Evolutionary conservation across 148 eudicot genomes (phyloP).

Genomic region (Chenopodium formosanum): DNA sequence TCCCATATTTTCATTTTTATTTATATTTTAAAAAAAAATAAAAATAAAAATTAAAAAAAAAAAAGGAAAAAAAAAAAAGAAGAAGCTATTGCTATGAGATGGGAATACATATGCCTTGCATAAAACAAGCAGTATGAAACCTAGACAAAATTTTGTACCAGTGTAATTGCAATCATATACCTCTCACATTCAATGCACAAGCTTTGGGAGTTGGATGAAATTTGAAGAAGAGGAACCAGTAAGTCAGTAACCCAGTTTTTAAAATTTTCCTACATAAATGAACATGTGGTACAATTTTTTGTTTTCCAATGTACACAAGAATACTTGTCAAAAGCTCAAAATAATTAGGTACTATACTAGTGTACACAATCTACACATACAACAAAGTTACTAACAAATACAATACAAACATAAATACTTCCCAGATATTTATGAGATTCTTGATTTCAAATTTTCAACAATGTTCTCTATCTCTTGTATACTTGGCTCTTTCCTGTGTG

Average conservation of each 20-base stretch:
- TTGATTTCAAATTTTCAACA: not conserved
- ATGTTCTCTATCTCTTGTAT: slow-evolving; percentile 7
- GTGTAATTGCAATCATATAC: not conserved
- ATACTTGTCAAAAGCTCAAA: slow-evolving; percentile 23
- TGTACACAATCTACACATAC: slow-evolving; percentile 34
- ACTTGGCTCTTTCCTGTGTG: slow-evolving; percentile 22
- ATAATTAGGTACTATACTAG: slow-evolving; percentile 17
- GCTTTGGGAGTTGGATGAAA: not conserved
- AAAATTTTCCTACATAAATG: slow-evolving; percentile 2
- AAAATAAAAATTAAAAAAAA: too few relatives aligned
- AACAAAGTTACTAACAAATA: slow-evolving; percentile 18
- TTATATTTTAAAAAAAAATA: too few relatives aligned
- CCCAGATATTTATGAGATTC: not conserved
- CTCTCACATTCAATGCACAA: not conserved
- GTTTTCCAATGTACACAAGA: slow-evolving; percentile 31
- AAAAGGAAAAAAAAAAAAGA: too few relatives aligned
- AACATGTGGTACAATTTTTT: slow-evolving; percentile 20
- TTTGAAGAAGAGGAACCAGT: not conserved
- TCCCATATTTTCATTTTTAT: too few relatives aligned
- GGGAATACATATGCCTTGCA: too few relatives aligned
- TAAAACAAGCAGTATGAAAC: too few relatives aligned
- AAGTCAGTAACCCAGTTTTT: not conserved
- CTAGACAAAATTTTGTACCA: too few relatives aligned
- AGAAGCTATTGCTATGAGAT: too few relatives aligned
- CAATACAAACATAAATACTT: slow-evolving; percentile 15